phyloP scores from a whole-genome alignment of 176 grass and related monocot species.

The Bonia amplexicaulis region DNA sequence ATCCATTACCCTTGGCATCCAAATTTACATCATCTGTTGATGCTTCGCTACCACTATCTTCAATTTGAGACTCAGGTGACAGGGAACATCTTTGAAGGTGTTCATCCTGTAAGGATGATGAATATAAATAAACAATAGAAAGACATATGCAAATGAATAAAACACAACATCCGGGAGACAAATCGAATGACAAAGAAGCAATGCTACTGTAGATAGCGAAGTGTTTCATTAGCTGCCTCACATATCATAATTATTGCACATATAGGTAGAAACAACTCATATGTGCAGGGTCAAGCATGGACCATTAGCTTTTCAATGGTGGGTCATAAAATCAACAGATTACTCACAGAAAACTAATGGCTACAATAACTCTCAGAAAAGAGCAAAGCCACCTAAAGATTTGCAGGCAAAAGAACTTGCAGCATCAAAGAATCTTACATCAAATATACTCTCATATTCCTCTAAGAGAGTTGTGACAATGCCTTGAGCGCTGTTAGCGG shows the following conservation, averaged over 20 bases:
- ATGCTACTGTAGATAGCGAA: neutral
- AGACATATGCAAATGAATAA: neutral
- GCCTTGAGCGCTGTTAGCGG: conserved; percentile 90
- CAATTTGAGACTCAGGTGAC: conserved; percentile 77
- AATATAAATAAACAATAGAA: conserved; percentile 9
- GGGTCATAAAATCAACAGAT: neutral
- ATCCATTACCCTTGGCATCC: conserved; percentile 70
- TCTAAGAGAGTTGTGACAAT: conserved; percentile 87
- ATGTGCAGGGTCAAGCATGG: neutral
- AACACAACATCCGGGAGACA: neutral
- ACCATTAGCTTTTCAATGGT: neutral
- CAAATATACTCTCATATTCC: conserved; percentile 89
- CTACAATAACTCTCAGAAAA: conserved; percentile 13
- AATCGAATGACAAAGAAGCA: neutral
- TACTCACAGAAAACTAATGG: neutral
- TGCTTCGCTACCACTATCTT: conserved; percentile 84
- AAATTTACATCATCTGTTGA: conserved; percentile 75
- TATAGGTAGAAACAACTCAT: neutral
- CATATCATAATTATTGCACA: neutral
- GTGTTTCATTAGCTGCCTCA: neutral
- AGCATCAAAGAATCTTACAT: conserved; percentile 63
- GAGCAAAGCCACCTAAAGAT: neutral
- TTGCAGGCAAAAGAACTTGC: neutral
- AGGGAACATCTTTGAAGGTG: conserved; percentile 63
- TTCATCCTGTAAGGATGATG: conserved; percentile 59